Percentiles rank a stretch among this genome's conserved stretches.
phyloP scores from a whole-genome alignment of 208 protist genomes.

The Histomonas meleagridis region DNA sequence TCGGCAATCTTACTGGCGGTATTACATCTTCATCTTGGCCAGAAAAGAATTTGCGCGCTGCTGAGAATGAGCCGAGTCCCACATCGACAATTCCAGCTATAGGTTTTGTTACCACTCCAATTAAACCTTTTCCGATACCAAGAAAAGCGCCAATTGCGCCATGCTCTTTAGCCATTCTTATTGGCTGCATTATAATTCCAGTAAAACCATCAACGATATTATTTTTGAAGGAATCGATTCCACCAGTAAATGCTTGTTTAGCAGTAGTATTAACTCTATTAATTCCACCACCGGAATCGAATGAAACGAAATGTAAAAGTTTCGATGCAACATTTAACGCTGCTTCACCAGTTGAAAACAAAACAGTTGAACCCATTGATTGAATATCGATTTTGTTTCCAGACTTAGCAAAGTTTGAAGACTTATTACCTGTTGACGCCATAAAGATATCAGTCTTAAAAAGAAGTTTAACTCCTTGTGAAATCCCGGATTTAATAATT shows the following conservation, averaged over 20 bases:
- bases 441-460: not conserved
- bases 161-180: not conserved
- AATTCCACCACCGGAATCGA: not conserved
- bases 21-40: not conserved
- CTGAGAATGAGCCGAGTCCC: not conserved
- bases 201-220: not conserved
- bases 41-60: not conserved
- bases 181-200: not conserved
- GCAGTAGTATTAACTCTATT: not conserved
- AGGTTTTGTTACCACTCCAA: not conserved
- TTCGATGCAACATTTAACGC: not conserved
- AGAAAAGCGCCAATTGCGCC: not conserved
- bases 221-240: not conserved
- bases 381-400: no score
- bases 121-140: not conserved
- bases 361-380: no score
- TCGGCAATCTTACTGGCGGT: not conserved
- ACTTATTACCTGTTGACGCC: not conserved
- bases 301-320: not conserved
- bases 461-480: not conserved
- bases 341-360: no score
- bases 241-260: not conserved
- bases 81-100: not conserved
- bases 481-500: not conserved
- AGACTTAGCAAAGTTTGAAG: not conserved